Base-by-base conservation (phyloP, 257 asterid genomes). In the Capsicum baccatum region DNA sequence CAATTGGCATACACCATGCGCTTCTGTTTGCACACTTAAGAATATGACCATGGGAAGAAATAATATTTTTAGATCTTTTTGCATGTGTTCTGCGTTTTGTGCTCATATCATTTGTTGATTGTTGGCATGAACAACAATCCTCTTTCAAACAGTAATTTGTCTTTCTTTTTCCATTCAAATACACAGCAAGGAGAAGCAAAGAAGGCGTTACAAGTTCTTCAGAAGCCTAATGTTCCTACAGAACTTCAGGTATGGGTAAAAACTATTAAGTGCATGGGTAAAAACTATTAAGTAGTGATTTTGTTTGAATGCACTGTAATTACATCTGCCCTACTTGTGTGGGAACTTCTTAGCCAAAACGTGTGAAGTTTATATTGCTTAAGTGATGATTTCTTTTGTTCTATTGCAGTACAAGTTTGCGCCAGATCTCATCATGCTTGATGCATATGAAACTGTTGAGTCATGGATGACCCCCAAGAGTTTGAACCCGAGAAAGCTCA, bases 401-500 rank as follows among this genome's bases (percentile, higher is more conserved):
- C 68, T 85, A 14, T 74, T 89, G 91, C 98, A 96, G 99, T 96
- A 94, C 93, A 94, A 96, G 88, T 96, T 93, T 90, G 98, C 99
- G 6, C 98, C 99, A 15, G 98, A 94, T 48, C 98, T 96, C 82
- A 94, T 96, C 86, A 90, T 94, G 97, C 98, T 96, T 74, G 99
- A 96, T 92, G 98, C 99, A 70, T 96, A 96, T 87, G 99, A 96
- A 92, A 94, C 99, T 84, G 97, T 96, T 84, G 98, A 96, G 90
- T 92, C 98, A 79, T 96, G 99, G 99, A 93, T 96, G 98, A 92
- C 92, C 68, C 93, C 96, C 4, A 93, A 92, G 81, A 95, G 93
- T 86, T 90, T 94, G 90, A 92, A 94, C 87, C 98, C 99, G 13
- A 92, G 97, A 88, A 96, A 94, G 91, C 96, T 96, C 89, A 92